Conservation (phyloP, 371 early-diverging fungal genomes). For the Lichtheimia ramosa region DNA sequence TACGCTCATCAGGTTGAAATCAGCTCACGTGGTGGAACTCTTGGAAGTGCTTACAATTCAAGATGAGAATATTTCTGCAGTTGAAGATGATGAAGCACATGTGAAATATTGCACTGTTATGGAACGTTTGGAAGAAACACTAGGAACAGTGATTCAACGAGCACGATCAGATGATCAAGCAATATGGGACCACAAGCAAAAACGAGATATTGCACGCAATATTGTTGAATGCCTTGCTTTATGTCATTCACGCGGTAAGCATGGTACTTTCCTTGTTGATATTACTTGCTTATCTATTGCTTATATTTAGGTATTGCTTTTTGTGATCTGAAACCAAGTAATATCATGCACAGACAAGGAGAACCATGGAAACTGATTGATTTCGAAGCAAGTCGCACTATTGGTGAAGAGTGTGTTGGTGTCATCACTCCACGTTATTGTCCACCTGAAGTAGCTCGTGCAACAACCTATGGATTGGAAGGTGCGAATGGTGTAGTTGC, state of each 20-base stretch:
- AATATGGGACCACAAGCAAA: background rate
- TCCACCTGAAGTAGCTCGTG: constrained; percentile 50
- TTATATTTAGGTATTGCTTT: constrained; percentile 38
- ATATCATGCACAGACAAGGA: constrained; percentile 30
- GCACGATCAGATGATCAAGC: constrained; percentile 10
- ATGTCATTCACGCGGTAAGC: constrained; percentile 27
- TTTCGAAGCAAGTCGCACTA: constrained; percentile 49
- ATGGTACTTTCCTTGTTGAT: constrained; percentile 24
- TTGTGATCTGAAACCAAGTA: constrained; percentile 38
- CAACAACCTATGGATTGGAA: constrained; percentile 50
- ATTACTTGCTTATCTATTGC: constrained; percentile 35
- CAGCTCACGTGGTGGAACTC: constrained; percentile 38
- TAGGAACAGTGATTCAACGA: constrained; percentile 15
- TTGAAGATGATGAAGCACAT: constrained; percentile 18
- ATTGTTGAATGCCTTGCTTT: constrained; percentile 30
- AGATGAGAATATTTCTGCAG: constrained; percentile 12
- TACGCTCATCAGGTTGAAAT: constrained; percentile 36
- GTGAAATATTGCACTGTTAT: constrained; percentile 39
- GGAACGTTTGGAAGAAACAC: constrained; percentile 41
- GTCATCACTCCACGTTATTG: constrained; percentile 28
- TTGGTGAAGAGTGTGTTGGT: constrained; percentile 31
- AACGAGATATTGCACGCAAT: constrained; percentile 3
- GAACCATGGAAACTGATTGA: constrained; percentile 45
- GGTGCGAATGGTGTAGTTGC: constrained; percentile 53
- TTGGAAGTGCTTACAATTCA: constrained; percentile 49